Conservation (phyloP, 1,139 yeast genomes). For the Candida tropicalis region DNA sequence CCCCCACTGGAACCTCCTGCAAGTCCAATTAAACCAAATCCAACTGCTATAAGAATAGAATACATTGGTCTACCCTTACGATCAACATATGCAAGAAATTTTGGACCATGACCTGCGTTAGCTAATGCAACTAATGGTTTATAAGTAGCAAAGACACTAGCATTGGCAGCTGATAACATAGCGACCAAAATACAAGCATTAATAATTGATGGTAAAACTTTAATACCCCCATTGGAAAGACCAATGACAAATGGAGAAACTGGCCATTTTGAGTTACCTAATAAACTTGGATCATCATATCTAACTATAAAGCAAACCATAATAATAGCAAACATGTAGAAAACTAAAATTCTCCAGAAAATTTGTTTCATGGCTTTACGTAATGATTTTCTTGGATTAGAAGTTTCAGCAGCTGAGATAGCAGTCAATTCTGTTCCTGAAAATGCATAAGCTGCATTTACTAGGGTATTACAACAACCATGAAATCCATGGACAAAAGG, state of each 20-base stretch:
- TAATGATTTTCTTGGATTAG: conserved; percentile 40
- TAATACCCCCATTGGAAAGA: conserved; percentile 31
- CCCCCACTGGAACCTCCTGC: conserved; percentile 34
- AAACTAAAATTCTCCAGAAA: conserved; percentile 46
- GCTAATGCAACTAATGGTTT: conserved; percentile 36
- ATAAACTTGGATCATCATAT: conserved; percentile 32
- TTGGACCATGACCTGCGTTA: conserved; percentile 37
- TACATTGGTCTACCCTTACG: conserved; percentile 32
- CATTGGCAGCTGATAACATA: conserved; percentile 36
- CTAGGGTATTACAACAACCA: conserved; percentile 44
- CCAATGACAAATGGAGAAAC: conserved; percentile 30
- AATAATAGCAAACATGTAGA: conserved; percentile 42
- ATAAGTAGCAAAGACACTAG: conserved; percentile 36
- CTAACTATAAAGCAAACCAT: conserved; percentile 44
- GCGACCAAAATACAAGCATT: conserved; percentile 36
- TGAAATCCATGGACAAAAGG: conserved; percentile 49
- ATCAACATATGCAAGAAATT: conserved; percentile 27
- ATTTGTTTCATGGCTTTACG: conserved; percentile 48
- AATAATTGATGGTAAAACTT: conserved; percentile 34
- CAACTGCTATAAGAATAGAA: conserved; percentile 30
- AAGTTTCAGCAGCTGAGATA: conserved; percentile 44
- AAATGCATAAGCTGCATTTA: conserved; percentile 45
- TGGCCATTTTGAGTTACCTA: conserved; percentile 31
- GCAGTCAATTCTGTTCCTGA: conserved; percentile 49
- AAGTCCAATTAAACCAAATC: conserved; percentile 35